Evolutionary conservation across 768 basidiomycete genomes (phyloP).

Genomic region (Tricholoma furcatifolium): DNA sequence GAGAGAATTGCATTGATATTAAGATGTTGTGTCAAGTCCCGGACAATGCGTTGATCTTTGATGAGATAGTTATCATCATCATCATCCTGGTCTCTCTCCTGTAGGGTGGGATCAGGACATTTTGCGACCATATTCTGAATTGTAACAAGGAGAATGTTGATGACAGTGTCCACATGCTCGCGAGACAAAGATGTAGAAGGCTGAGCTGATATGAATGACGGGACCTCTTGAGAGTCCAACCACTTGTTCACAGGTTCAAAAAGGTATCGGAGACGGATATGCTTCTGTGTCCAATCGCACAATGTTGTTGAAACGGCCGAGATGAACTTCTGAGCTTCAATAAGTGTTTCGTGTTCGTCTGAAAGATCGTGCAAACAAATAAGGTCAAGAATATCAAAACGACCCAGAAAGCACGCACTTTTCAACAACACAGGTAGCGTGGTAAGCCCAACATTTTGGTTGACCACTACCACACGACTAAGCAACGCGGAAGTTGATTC

Average conservation of each 20-base stretch:
- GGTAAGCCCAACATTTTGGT: constrained; percentile 22
- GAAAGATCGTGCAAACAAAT: not conserved
- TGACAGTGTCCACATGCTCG: constrained; percentile 37
- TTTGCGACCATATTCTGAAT: constrained; percentile 58
- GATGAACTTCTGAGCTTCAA: constrained; percentile 26
- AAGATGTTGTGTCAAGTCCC: constrained; percentile 46
- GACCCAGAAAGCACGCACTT: constrained; percentile 27
- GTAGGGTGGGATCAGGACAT: constrained; percentile 25
- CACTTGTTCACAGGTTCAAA: constrained; percentile 31
- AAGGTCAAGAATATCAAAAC: not conserved
- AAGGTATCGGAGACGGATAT: constrained; percentile 30
- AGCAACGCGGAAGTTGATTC: constrained; percentile 26
- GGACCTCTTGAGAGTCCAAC: constrained; percentile 24
- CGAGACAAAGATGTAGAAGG: constrained; percentile 9
- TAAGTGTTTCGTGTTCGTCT: constrained; percentile 37
- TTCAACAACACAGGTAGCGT: constrained; percentile 32
- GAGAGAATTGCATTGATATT: constrained; percentile 43
- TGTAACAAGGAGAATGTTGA: constrained; percentile 63
- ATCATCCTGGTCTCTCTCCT: constrained; percentile 28
- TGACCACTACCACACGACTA: constrained; percentile 17
- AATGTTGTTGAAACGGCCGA: constrained; percentile 17
- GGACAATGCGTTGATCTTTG: constrained; percentile 42
- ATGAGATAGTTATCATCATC: constrained; percentile 53
- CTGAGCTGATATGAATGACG: constrained; percentile 7
- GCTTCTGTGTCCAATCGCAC: constrained; percentile 22